Conservation (phyloP, 2,329 filamentous ascomycete species). For the Tolypocladium inflatum region DNA sequence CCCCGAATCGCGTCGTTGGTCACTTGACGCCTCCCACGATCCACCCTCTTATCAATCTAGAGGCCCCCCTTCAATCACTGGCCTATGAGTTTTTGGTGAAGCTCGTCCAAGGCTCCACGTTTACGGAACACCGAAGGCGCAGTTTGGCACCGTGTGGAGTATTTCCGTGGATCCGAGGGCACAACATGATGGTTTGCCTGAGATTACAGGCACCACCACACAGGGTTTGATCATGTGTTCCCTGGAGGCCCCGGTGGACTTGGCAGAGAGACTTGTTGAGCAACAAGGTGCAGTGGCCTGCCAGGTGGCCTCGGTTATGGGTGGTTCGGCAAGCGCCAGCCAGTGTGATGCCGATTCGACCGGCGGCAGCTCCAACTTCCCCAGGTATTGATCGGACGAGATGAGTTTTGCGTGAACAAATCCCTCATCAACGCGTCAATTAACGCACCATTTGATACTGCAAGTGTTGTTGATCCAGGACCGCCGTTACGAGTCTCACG, state of each 20-base stretch:
- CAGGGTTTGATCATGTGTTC: slow-evolving; percentile 1
- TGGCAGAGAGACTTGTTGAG: background rate
- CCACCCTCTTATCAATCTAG: background rate
- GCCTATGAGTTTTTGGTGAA: slow-evolving; percentile 6
- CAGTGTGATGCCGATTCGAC: background rate
- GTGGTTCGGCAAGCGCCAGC: background rate
- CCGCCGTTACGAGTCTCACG: background rate
- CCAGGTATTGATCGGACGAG: background rate
- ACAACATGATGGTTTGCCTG: slow-evolving; percentile 14
- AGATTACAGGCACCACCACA: slow-evolving; percentile 14
- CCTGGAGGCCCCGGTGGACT: background rate
- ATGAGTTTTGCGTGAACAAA: background rate
- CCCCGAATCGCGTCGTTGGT: background rate
- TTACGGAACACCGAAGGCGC: slow-evolving; percentile 1
- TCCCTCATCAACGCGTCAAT: background rate
- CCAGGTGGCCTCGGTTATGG: background rate
- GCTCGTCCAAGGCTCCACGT: background rate
- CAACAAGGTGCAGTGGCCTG: background rate
- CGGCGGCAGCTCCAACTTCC: background rate
- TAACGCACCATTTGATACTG: background rate
- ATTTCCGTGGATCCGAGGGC: slow-evolving; percentile 2
- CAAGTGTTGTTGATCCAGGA: background rate
- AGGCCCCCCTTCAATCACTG: background rate
- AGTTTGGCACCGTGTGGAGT: slow-evolving; percentile 25
- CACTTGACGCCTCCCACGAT: background rate